phyloP scores from a whole-genome alignment of 768 basidiomycete genomes.

The Gloeostereum incarnatum region DNA sequence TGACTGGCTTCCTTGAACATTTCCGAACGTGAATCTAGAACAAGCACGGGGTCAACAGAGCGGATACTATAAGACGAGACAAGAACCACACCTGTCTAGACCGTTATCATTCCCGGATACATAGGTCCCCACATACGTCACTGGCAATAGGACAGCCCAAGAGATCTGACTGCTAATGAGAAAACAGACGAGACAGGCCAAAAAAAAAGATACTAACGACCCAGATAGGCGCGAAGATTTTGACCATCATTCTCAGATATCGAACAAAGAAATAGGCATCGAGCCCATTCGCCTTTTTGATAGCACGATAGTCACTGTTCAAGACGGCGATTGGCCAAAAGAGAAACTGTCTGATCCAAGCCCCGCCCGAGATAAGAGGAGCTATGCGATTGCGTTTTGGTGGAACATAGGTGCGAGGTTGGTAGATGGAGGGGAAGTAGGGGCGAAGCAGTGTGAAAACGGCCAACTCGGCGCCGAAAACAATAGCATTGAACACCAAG shows the following conservation, averaged over 20 bases:
- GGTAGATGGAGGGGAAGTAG: slow-evolving; percentile 83
- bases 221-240: slow-evolving; percentile 87
- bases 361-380: slow-evolving; percentile 1
- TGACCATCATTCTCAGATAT: slow-evolving; percentile 77
- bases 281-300: slow-evolving; percentile 65
- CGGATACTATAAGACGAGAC: too few species aligned
- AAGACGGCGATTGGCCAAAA: slow-evolving; percentile 62
- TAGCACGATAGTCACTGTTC: slow-evolving; percentile 49
- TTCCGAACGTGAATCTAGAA: slow-evolving; percentile 81
- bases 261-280: slow-evolving; percentile 95
- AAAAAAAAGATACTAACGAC: slow-evolving; percentile 24
- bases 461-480: slow-evolving; percentile 62
- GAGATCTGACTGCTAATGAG: too few species aligned
- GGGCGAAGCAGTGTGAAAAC: slow-evolving; percentile 79
- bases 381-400: slow-evolving; percentile 40
- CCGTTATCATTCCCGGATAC: slow-evolving; percentile 37
- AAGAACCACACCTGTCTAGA: too few species aligned
- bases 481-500: slow-evolving; percentile 69
- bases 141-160: slow-evolving; percentile 79
- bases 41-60: too few species aligned
- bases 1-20: slow-evolving; percentile 42
- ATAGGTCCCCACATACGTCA: slow-evolving; percentile 47
- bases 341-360: slow-evolving; percentile 20
- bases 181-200: too few species aligned
- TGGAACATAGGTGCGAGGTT: slow-evolving; percentile 64